Evolutionary conservation across 805 yeast genomes (phyloP).

Genomic region (Pichia deserticola): DNA sequence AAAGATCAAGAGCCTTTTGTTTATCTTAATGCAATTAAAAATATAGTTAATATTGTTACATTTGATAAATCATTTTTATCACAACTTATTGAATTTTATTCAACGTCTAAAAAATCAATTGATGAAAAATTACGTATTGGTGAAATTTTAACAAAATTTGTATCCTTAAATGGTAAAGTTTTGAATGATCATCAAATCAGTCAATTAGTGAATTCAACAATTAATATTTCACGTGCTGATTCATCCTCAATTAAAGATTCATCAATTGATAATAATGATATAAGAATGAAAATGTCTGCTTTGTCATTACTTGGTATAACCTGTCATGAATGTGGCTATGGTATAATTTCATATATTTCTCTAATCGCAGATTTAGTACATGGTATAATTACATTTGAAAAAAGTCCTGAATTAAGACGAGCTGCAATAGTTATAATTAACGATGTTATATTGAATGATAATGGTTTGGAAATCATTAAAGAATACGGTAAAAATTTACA

Average conservation of each 20-base stretch:
- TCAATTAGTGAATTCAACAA: constrained; percentile 35
- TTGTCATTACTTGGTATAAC: constrained; percentile 76
- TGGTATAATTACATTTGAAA: constrained; percentile 64
- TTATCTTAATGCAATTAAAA: constrained; percentile 77
- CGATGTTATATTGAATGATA: constrained; percentile 43
- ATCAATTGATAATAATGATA: constrained; percentile 32
- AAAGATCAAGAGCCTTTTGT: constrained; percentile 81
- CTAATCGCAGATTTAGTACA: constrained; percentile 69
- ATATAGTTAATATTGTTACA: constrained; percentile 55
- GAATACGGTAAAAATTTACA: constrained; percentile 39
- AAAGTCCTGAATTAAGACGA: constrained; percentile 47
- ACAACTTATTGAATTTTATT: constrained; percentile 10
- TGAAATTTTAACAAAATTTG: constrained; percentile 62
- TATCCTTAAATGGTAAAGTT: constrained; percentile 42
- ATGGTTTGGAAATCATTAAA: constrained; percentile 42
- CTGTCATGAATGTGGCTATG: constrained; percentile 37
- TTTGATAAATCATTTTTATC: constrained; percentile 22
- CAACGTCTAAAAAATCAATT: constrained; percentile 19
- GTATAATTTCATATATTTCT: constrained; percentile 42
- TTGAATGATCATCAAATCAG: constrained; percentile 36
- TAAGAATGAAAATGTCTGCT: constrained; percentile 72
- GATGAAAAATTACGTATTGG: constrained; percentile 77
- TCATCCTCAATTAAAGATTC: neutral
- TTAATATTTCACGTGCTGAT: constrained; percentile 18
- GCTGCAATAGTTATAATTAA: constrained; percentile 64